Evolutionary conservation across 345 rosid species (phyloP), one percentile per base, ranked within the genome.

Genomic region (Syzygium aromaticum): DNA sequence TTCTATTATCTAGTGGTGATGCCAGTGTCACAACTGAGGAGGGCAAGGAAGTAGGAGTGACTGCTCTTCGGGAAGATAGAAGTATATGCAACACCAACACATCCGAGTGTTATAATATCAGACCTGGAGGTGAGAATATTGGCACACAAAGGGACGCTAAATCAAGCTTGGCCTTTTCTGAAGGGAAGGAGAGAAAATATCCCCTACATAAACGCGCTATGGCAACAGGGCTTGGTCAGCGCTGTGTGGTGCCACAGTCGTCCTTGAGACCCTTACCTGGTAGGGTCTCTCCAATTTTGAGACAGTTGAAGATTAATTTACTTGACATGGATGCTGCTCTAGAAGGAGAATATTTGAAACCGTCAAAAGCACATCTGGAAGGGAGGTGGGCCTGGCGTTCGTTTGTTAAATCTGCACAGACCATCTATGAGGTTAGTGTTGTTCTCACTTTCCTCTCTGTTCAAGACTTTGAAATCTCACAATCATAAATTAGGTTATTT

Each of bases 321-420:
- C 97, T 98, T 87, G 99, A 98, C 92, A 96, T 98, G 94, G 98
- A 95, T 87, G 97, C 96, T 87, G 98, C 96, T 67, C 93, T 98
- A 84, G 91, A 94, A 91, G 96, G 93, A 91, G 96, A 93, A 90
- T 94, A 95, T 89, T 83, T 98, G 89, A 93, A 93, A 89, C 92
- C 95, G 84, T 93, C 99, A 57, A 98, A 91, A 90, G 92, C 94
- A 54, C 87, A 89, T 64, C 64, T 91, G 63, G 93, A 92, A 51
- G 91, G 93, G 90, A 93, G 99, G 90, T 89, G 93, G 92, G 94
- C 97, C 64, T 96, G 99, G 99, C 96, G 96, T 89, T 90, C 92
- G 49, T 92, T 92, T 93, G 96, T 96, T 61, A 98, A 96, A 92
- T 94, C 95, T 57, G 94, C 99, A 8, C 91, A 91, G 89, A 95